phyloP scores from a whole-genome alignment of 2,329 filamentous ascomycete species.

The Hypoxylon sp. region DNA sequence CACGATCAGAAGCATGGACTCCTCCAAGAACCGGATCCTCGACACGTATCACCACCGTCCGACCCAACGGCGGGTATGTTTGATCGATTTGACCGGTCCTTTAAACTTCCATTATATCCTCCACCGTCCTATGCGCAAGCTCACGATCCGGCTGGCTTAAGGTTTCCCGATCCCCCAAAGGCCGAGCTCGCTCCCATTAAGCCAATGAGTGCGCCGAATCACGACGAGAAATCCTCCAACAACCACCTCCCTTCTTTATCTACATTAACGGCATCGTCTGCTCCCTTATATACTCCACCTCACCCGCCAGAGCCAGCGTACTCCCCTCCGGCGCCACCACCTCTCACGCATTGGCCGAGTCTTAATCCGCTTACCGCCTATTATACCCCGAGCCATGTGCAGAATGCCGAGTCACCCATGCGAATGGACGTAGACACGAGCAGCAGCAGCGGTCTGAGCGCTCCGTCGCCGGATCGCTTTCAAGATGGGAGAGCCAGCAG shows the following conservation, averaged over 20 bases:
- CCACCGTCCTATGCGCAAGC: conserved; percentile 57
- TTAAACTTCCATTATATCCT: conserved; percentile 56
- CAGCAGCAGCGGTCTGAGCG: conserved; percentile 56
- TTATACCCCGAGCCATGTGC: conserved; percentile 62
- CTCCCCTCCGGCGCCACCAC: conserved; percentile 48
- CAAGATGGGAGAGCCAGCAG: conserved; percentile 63
- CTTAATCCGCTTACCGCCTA: conserved; percentile 66
- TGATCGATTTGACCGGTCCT: conserved; percentile 51
- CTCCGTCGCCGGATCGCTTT: conserved; percentile 63
- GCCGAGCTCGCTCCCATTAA: conserved; percentile 63
- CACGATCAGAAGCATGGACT: conserved; percentile 48
- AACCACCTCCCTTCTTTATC: conserved; percentile 61
- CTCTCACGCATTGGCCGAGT: conserved; percentile 62
- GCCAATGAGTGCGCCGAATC: conserved; percentile 47
- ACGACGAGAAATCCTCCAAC: conserved; percentile 48
- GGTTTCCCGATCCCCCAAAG: conserved; percentile 55
- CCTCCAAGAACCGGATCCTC: conserved; percentile 40
- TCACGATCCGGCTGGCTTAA: conserved; percentile 54
- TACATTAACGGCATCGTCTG: conserved; percentile 56
- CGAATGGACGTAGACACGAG: conserved; percentile 64
- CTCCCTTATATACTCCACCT: conserved; percentile 47
- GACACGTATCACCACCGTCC: conserved; percentile 46
- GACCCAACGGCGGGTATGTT: conserved; percentile 44
- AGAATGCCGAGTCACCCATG: conserved; percentile 62
- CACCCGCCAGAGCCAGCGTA: conserved; percentile 51